Evolutionary conservation across 1,284 basidiomycete genomes (phyloP), one percentile per base, ranked within the genome.

Genomic region (Inonotus hispidus): DNA sequence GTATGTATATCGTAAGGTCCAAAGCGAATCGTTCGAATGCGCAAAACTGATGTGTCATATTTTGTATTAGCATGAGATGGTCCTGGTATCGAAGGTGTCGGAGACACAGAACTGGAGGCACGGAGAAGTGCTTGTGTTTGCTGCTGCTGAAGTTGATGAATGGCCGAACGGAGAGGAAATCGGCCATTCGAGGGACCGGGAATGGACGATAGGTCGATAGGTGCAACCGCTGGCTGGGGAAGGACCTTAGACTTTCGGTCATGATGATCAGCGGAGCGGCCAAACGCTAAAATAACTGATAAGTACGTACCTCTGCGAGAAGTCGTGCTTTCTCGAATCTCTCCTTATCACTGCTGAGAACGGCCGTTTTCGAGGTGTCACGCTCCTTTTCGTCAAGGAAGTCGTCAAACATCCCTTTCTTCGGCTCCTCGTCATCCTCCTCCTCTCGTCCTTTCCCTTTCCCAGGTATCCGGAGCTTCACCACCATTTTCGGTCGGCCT

Each of bases 1-100:
- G 96, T 98, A 70, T 96, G 88, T 70, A 99, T 95, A 71, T 99
- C 95, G 71, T 82, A 97, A 43, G 86, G 82, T n/a, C 95, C 96
- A 68, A 99, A 97, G 19, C 95, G 87, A 64, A 99, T 95, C 58
- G 82, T 86, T 60, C 86, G 87, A 76, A 97, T 95, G 63, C 90
- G 84, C 38, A 89, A 77, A 25, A 77, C 73, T 23, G 59, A 58
- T 10, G 67, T 47, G 39, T 63, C 60, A 21, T 39, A 59, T 16
- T 61, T 60, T 53, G 60, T 43, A 50, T 72, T 74, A 35, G 73
- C 75, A 41, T 73, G 73, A 7, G 72, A 71, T 14, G 74, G 67
- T 38, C 70, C 67, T 49, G 78, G 76, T 7, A 78, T 80, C 7
- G 76, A 75, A 29, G 76, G 70, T 3, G 65, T 65, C 6, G 70